Evolutionary conservation across 2,329 filamentous ascomycete species (phyloP).

Genomic region (Diplodia seriata): DNA sequence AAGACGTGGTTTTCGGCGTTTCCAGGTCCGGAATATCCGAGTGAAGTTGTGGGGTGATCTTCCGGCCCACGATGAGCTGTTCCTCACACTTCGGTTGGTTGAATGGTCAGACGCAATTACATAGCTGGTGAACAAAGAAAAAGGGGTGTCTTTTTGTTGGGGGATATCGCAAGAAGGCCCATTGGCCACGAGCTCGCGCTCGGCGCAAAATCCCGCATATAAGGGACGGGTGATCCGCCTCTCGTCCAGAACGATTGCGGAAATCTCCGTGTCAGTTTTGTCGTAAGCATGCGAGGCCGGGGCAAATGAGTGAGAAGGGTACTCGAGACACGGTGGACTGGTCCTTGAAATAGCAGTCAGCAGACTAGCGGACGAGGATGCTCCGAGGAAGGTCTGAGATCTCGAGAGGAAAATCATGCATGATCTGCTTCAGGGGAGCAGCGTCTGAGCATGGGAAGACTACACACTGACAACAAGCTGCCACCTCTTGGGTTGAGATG

Average conservation of each 20-base stretch:
- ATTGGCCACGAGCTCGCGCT: neutral
- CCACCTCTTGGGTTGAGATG: neutral
- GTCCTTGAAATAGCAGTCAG: neutral
- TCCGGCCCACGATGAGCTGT: neutral
- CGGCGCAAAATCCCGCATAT: neutral
- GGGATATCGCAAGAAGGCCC: neutral
- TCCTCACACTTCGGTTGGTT: neutral
- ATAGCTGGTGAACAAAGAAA: neutral
- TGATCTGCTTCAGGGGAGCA: neutral
- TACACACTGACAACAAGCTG: neutral
- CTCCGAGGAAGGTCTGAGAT: constrained; percentile 6
- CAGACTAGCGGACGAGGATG: constrained; percentile 10
- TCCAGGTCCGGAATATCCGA: neutral
- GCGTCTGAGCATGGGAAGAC: neutral
- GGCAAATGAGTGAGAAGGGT: neutral
- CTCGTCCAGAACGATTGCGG: neutral
- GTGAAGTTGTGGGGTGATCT: neutral
- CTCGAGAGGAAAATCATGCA: neutral
- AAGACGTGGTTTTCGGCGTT: neutral
- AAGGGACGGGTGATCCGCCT: neutral
- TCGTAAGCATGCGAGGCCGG: neutral
- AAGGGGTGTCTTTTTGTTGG: neutral
- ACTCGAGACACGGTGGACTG: neutral
- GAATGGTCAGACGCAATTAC: neutral
- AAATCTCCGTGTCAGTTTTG: neutral